A percentile compares a stretch with the other conserved stretches of the same genome.
Conservation (phyloP, 257 asterid species). For the Rubia yunnanensis region DNA sequence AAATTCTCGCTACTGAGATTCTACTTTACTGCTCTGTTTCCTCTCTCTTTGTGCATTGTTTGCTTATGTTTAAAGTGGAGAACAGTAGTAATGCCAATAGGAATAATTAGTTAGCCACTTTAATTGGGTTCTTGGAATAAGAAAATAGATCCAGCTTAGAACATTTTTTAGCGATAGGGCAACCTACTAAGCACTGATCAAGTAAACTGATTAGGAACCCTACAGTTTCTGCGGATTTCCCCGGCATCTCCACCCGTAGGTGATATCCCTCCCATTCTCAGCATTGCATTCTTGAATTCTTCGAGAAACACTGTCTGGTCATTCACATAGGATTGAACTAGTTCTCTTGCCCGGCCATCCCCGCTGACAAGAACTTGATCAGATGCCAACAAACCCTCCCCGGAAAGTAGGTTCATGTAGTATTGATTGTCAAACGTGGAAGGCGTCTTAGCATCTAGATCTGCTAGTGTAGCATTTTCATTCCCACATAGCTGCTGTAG, state of each 20-base stretch:
- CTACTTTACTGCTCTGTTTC: neutral
- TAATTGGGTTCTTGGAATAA: neutral
- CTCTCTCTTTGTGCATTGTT: neutral
- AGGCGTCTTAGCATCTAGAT: constrained; percentile 60
- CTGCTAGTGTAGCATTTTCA: constrained; percentile 42
- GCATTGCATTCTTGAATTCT: constrained; percentile 56
- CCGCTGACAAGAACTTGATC: constrained; percentile 53
- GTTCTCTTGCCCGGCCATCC: constrained; percentile 21
- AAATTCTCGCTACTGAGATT: constrained; percentile 7
- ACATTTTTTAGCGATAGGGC: neutral
- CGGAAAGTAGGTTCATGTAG: constrained; percentile 53
- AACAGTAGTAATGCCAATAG: neutral
- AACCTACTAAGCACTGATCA: neutral
- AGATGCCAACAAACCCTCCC: constrained; percentile 65
- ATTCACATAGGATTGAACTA: constrained; percentile 35
- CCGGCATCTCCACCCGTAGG: constrained; percentile 25
- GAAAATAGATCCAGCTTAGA: neutral
- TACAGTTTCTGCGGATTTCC: constrained; percentile 56
- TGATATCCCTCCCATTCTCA: constrained; percentile 60
- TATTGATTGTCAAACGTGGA: constrained; percentile 57
- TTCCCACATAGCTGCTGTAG: constrained; percentile 54
- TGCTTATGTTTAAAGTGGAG: neutral
- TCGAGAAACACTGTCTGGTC: constrained; percentile 29
- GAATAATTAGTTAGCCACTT: neutral
- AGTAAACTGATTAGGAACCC: constrained; percentile 33